Percentiles rank a stretch among this genome's conserved stretches.
Conservation (phyloP, 1,284 basidiomycete genomes). For the Kwoniella shivajii region DNA sequence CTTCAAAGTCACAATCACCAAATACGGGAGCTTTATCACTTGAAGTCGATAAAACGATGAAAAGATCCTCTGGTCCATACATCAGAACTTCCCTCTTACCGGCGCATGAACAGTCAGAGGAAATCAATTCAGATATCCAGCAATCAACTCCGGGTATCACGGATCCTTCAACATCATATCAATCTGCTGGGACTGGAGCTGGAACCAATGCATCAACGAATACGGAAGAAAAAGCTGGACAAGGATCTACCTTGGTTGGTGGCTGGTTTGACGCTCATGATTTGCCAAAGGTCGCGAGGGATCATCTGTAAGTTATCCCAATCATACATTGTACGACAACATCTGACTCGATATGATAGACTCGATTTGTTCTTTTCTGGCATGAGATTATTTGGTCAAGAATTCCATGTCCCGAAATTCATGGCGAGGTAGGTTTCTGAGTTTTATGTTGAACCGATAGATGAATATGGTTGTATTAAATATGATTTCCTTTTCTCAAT, state of each 20-base stretch:
- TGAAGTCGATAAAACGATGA: no score
- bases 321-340: background rate
- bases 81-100: no score
- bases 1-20: no score
- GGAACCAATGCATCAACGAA: background rate
- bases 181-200: slow-evolving; percentile 10
- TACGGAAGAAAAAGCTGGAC: background rate
- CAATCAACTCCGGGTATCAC: slow-evolving; percentile 7
- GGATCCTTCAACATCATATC: slow-evolving; percentile 1
- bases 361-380: slow-evolving; percentile 42
- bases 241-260: slow-evolving; percentile 28
- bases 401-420: slow-evolving; percentile 45
- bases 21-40: no score
- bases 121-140: background rate
- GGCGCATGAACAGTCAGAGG: no score
- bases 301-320: slow-evolving; percentile 39
- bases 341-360: slow-evolving; percentile 11
- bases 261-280: slow-evolving; percentile 49
- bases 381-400: slow-evolving; percentile 36
- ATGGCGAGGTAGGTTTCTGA: slow-evolving; percentile 33
- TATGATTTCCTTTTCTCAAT: background rate
- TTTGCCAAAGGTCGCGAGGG: slow-evolving; percentile 42
- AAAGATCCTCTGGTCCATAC: no score
- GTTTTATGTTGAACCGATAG: background rate
- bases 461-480: background rate